These are phyloP conservation scores for Pseudopediastrum boryanum DNA, from an alignment of 139 green algal species.

Conservation along the genomic window DNA sequence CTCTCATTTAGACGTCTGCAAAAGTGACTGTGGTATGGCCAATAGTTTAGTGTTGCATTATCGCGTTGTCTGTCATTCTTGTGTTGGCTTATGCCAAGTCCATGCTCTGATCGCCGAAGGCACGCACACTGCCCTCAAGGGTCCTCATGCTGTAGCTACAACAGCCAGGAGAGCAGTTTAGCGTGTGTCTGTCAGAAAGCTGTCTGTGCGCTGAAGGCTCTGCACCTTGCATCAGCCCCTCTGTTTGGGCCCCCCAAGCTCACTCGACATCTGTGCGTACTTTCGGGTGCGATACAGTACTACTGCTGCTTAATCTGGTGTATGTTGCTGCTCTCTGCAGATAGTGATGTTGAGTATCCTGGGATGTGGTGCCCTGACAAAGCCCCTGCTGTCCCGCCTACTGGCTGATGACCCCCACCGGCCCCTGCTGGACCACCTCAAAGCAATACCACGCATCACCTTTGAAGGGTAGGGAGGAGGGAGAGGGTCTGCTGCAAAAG, in stretches of 20 bases:
- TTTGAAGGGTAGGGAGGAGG: too few relatives aligned
- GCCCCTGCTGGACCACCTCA: too few relatives aligned
- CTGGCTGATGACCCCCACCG: conserved; percentile 36
- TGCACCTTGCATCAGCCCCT: background rate
- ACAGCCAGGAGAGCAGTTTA: background rate
- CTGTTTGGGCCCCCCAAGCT: background rate
- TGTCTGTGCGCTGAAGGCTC: background rate
- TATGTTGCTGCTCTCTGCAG: background rate
- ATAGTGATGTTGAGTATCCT: conserved; percentile 70
- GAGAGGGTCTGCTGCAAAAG: too few relatives aligned
- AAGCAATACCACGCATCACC: too few relatives aligned
- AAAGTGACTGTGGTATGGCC: background rate
- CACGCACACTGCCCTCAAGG: too few relatives aligned
- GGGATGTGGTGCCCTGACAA: conserved; percentile 64
- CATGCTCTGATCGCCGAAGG: too few relatives aligned
- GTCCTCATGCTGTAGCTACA: background rate
- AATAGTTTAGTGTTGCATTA: background rate
- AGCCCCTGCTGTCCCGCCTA: conserved; percentile 68
- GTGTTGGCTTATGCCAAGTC: background rate
- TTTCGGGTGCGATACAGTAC: too few relatives aligned
- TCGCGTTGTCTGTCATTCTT: background rate
- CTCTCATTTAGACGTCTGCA: background rate
- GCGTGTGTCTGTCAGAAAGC: background rate
- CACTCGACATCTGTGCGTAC: too few relatives aligned
- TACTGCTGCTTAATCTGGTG: conserved; percentile 4